These are phyloP conservation scores for Pneumocystis canis DNA, from an alignment of 1,139 yeast species.

Conservation along the genomic window DNA sequence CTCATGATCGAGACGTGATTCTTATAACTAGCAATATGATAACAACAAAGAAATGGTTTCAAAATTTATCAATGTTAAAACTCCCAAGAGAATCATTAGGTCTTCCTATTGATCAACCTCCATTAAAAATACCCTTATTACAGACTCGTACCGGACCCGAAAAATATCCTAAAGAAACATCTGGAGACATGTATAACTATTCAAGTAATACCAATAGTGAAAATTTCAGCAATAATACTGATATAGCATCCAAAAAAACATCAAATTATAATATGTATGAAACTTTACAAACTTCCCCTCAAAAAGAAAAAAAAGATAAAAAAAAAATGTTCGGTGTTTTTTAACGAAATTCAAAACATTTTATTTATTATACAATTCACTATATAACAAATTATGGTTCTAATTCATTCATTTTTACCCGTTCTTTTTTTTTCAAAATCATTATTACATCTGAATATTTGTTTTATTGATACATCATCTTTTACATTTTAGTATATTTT, in stretches of 20 bases:
- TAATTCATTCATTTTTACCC: not conserved
- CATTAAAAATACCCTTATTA: not conserved
- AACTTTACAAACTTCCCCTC: not conserved
- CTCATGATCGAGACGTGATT: conserved; percentile 56
- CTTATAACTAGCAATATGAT: conserved; percentile 71
- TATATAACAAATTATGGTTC: not conserved
- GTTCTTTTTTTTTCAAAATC: not conserved
- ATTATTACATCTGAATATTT: not conserved
- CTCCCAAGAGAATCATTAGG: conserved; percentile 21
- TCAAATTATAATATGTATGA: not conserved
- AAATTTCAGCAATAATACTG: not conserved
- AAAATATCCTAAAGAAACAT: not conserved
- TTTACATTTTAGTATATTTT: not conserved
- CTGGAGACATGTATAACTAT: not conserved
- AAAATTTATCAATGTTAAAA: conserved; percentile 21
- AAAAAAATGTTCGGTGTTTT: not conserved
- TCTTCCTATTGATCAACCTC: conserved; percentile 22
- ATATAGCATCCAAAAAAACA: not conserved
- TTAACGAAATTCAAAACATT: not conserved
- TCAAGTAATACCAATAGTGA: not conserved
- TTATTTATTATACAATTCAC: not conserved
- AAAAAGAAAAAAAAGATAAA: not conserved
- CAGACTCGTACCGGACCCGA: not conserved
- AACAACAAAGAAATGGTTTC: conserved; percentile 43
- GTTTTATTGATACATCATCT: not conserved